Evolutionary conservation across 192 early-diverging fungal species (phyloP).

Genomic region (Geranomyces variabilis): DNA sequence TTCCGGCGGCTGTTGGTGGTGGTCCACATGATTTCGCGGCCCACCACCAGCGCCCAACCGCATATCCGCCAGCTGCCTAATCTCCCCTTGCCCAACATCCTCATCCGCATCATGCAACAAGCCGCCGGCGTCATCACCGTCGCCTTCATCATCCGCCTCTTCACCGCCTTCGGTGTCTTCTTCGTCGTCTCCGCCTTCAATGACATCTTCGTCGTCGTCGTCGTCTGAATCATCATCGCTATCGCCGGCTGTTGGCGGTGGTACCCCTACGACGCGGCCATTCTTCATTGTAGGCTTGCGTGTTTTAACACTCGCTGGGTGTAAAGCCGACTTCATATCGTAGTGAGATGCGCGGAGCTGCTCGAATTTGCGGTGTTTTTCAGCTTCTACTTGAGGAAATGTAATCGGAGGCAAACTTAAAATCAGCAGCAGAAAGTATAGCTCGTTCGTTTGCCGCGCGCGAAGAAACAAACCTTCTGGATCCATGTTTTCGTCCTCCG

Average conservation of each 20-base stretch:
- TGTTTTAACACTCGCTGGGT: neutral
- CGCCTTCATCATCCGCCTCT: slow-evolving; percentile 52
- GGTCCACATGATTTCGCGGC: neutral
- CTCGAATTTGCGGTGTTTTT: slow-evolving; percentile 66
- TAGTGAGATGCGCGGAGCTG: slow-evolving; percentile 84
- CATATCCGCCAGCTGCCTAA: neutral
- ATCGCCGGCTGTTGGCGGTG: neutral
- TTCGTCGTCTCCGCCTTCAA: slow-evolving; percentile 43
- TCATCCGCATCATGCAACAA: too few species aligned
- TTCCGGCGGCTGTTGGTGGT: too few species aligned
- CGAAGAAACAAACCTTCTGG: slow-evolving; percentile 62
- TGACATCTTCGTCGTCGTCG: slow-evolving; percentile 56
- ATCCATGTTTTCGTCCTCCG: slow-evolving; percentile 57
- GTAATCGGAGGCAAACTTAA: neutral
- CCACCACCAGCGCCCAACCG: neutral
- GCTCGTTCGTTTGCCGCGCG: too few species aligned
- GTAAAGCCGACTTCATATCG: slow-evolving; percentile 80
- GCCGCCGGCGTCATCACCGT: slow-evolving; percentile 44
- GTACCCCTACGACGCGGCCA: neutral
- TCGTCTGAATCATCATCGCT: slow-evolving; percentile 39
- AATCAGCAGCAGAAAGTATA: neutral
- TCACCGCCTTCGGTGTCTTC: slow-evolving; percentile 44
- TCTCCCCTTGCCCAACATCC: neutral
- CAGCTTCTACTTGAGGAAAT: slow-evolving; percentile 21
- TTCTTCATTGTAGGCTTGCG: slow-evolving; percentile 2